Evolutionary conservation across 2,329 filamentous ascomycete genomes (phyloP).

Genomic region (Pleurostoma richardsiae): DNA sequence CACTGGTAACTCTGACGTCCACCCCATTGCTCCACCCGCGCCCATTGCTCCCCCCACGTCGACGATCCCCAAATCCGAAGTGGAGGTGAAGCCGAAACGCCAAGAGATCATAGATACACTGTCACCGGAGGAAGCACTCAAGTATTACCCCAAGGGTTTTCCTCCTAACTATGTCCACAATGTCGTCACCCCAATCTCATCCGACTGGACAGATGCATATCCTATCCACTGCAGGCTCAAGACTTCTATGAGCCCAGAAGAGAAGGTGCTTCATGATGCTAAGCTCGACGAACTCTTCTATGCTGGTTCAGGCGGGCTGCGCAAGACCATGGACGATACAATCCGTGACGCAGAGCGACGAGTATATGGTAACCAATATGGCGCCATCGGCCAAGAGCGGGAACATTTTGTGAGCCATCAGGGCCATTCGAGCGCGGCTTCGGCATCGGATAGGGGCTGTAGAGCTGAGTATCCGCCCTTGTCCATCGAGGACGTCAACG

Average conservation of each 20-base stretch:
- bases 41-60: no score
- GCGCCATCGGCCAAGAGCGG: conserved; percentile 31
- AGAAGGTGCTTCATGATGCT: conserved; percentile 17
- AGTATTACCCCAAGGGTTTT: conserved; percentile 23
- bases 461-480: conserved; percentile 20
- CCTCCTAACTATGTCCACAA: conserved; percentile 21
- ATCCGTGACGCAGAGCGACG: conserved; percentile 22
- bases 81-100: no score
- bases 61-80: no score
- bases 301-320: conserved; percentile 26
- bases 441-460: conserved; percentile 11
- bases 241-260: conserved; percentile 13
- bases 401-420: conserved; percentile 9
- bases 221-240: conserved; percentile 12
- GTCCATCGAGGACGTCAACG: conserved; percentile 30
- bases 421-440: conserved; percentile 1
- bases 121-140: conserved; percentile 14
- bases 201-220: conserved; percentile 17
- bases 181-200: conserved; percentile 6
- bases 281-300: conserved; percentile 32
- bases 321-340: conserved; percentile 23
- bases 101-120: conserved; percentile 18
- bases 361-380: conserved; percentile 21
- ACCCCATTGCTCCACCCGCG: no score
- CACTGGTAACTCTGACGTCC: no score